Percentiles rank a stretch among this genome's conserved stretches.
phyloP scores from a whole-genome alignment of 2,329 filamentous ascomycete species.

The Sordariomycetes sp. region DNA sequence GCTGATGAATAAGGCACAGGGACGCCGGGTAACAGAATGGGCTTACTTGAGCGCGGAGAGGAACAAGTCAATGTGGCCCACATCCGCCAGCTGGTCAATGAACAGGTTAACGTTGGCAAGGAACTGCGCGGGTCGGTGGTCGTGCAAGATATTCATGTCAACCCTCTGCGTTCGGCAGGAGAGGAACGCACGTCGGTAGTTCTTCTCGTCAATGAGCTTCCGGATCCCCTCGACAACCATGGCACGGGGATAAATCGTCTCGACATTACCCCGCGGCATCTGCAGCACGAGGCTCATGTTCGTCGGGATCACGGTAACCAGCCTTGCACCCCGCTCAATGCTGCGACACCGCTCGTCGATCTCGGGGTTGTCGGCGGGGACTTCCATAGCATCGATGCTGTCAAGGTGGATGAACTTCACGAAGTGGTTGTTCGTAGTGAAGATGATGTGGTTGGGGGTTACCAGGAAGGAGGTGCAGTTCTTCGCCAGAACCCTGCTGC shows the following conservation, averaged over 20 bases:
- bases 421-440: constrained; percentile 84
- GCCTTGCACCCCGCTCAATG: constrained; percentile 75
- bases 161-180: constrained; percentile 87
- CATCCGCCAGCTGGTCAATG: constrained; percentile 69
- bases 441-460: constrained; percentile 72
- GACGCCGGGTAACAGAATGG: not conserved
- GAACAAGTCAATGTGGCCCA: constrained; percentile 79
- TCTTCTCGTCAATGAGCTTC: constrained; percentile 61
- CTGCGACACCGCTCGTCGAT: constrained; percentile 83
- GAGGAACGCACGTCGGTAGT: constrained; percentile 74
- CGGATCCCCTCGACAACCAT: constrained; percentile 87
- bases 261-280: constrained; percentile 90
- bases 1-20: not conserved
- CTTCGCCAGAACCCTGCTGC: constrained; percentile 59
- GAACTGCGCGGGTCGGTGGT: constrained; percentile 82
- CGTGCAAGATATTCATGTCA: constrained; percentile 94
- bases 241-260: constrained; percentile 87
- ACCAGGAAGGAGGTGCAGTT: constrained; percentile 87
- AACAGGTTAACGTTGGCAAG: constrained; percentile 63
- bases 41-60: constrained; percentile 68
- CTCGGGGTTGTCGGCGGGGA: constrained; percentile 81
- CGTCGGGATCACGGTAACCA: constrained; percentile 82
- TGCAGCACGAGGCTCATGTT: constrained; percentile 78
- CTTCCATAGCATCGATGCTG: constrained; percentile 57
- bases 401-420: constrained; percentile 87